These are phyloP conservation scores for Aphanomyces stellatus DNA, from an alignment of 352 stramenopile genomes.

Conservation along the genomic window DNA sequence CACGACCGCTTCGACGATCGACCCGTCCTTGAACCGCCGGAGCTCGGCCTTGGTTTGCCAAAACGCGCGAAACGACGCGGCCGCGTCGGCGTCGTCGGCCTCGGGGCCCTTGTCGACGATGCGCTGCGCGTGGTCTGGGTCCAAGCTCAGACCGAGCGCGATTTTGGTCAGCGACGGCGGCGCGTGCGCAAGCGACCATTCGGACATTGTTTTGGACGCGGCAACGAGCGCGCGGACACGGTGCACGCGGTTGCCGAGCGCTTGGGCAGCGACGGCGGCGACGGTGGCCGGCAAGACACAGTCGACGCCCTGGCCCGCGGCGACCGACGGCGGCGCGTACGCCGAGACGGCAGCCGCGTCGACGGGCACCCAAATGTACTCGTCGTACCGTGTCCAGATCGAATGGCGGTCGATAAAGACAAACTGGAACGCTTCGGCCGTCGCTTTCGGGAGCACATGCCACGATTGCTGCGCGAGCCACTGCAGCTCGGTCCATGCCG, in stretches of 20 bases:
- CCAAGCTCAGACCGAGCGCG: constrained; percentile 69
- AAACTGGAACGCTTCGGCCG: constrained; percentile 63
- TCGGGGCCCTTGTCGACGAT: constrained; percentile 86
- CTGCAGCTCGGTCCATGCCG: constrained; percentile 64
- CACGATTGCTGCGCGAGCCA: constrained; percentile 50
- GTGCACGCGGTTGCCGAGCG: constrained; percentile 59
- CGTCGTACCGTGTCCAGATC: constrained; percentile 80
- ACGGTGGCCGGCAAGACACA: constrained; percentile 60
- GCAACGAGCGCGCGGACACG: constrained; percentile 42
- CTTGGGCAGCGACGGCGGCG: constrained; percentile 33
- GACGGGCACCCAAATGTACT: constrained; percentile 76
- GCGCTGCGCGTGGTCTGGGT: constrained; percentile 61
- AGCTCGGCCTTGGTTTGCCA: constrained; percentile 85
- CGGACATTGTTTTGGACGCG: constrained; percentile 11
- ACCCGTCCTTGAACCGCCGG: constrained; percentile 84
- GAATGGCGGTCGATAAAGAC: constrained; percentile 76
- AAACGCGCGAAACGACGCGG: constrained; percentile 73
- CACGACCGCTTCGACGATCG: constrained; percentile 84
- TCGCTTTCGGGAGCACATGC: constrained; percentile 48
- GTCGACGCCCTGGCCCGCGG: constrained; percentile 52
- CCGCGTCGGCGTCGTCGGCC: constrained; percentile 67
- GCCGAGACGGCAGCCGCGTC: constrained; percentile 41
- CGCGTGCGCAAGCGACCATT: constrained; percentile 37
- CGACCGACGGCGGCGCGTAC: background rate
- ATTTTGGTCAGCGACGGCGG: constrained; percentile 48